A percentile compares a stretch with the other conserved stretches of the same genome.
These are phyloP conservation scores for Phaffia tasmanica DNA, from an alignment of 768 basidiomycete species.

Conservation along the genomic window DNA sequence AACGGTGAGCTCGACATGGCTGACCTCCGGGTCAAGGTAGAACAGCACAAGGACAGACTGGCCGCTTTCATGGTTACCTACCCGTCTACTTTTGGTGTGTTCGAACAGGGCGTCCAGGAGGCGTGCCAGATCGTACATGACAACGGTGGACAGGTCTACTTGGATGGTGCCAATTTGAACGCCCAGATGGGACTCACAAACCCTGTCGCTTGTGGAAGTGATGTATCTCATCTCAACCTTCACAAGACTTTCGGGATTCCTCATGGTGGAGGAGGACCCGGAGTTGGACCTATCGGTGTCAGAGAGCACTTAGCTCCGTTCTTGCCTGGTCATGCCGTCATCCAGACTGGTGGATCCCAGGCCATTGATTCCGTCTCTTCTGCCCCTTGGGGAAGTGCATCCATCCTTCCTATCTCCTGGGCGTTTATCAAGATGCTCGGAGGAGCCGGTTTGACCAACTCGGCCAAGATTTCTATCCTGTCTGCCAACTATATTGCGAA, in stretches of 20 bases:
- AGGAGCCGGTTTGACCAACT: conserved; percentile 71
- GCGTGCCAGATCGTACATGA: conserved; percentile 90
- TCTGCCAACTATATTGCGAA: conserved; percentile 97
- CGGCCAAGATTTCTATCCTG: conserved; percentile 75
- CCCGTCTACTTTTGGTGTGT: conserved; percentile 94
- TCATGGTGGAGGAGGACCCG: conserved; percentile 94
- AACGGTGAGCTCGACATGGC: conserved; percentile 82
- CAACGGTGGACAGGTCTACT: conserved; percentile 91
- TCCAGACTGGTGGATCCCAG: conserved; percentile 53
- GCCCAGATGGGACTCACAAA: conserved; percentile 88
- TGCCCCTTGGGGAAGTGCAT: conserved; percentile 87
- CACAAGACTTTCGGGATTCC: conserved; percentile 98
- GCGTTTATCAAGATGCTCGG: conserved; percentile 99
- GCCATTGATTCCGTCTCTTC: conserved; percentile 82
- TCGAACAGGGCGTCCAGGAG: conserved; percentile 74
- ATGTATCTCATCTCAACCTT: conserved; percentile 94
- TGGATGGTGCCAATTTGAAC: conserved; percentile 93
- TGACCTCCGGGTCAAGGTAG: conserved; percentile 76
- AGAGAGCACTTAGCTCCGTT: conserved; percentile 88
- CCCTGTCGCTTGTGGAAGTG: conserved; percentile 79
- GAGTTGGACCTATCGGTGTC: conserved; percentile 77
- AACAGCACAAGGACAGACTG: conserved; percentile 77
- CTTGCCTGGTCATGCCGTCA: conserved; percentile 74
- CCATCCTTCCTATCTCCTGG: conserved; percentile 44
- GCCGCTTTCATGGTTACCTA: conserved; percentile 80